Percentiles rank a stretch among this genome's conserved stretches.
phyloP scores from a whole-genome alignment of 2,329 filamentous ascomycete genomes.

The Fusarium keratoplasticum region DNA sequence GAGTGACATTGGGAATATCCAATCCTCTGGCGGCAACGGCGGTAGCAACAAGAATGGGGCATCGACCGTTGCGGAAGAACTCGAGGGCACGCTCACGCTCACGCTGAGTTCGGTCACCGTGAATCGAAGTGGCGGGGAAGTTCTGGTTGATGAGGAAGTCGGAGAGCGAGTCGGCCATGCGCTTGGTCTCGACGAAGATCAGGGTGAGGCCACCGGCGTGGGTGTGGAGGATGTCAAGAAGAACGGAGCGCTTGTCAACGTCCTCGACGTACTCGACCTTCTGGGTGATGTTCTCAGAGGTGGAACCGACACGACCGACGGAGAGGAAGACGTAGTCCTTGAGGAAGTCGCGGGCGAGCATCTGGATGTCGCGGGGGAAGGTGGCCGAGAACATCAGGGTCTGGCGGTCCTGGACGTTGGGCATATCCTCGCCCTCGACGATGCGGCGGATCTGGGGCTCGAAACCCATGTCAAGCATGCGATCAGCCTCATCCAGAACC shows the following conservation, averaged over 20 bases:
- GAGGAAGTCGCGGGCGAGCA: slow-evolving; percentile 97
- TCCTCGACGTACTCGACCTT: slow-evolving; percentile 99
- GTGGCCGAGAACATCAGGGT: slow-evolving; percentile 99
- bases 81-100: slow-evolving; percentile 98
- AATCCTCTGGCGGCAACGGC: slow-evolving; percentile 91
- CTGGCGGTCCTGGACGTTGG: slow-evolving; percentile 82
- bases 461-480: slow-evolving; percentile 99
- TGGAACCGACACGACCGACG: slow-evolving; percentile 97
- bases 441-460: slow-evolving; percentile 99
- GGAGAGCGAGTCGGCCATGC: slow-evolving; percentile 97
- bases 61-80: slow-evolving; percentile 96
- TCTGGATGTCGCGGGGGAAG: slow-evolving; percentile 98
- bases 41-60: slow-evolving; percentile 96
- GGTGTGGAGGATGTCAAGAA: slow-evolving; percentile 96
- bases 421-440: slow-evolving; percentile 99
- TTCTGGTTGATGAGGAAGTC: slow-evolving; percentile 99
- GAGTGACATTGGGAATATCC: slow-evolving; percentile 95
- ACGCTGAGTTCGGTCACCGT: slow-evolving; percentile 97
- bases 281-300: slow-evolving; percentile 99
- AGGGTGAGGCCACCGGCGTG: slow-evolving; percentile 90
- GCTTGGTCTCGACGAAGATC: slow-evolving; percentile 99
- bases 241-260: slow-evolving; percentile 94
- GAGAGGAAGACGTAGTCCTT: slow-evolving; percentile 99
- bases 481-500: slow-evolving; percentile 98
- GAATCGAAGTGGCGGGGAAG: slow-evolving; percentile 98